Evolutionary conservation across 805 yeast genomes (phyloP).

Genomic region (Suhomyces sp.): DNA sequence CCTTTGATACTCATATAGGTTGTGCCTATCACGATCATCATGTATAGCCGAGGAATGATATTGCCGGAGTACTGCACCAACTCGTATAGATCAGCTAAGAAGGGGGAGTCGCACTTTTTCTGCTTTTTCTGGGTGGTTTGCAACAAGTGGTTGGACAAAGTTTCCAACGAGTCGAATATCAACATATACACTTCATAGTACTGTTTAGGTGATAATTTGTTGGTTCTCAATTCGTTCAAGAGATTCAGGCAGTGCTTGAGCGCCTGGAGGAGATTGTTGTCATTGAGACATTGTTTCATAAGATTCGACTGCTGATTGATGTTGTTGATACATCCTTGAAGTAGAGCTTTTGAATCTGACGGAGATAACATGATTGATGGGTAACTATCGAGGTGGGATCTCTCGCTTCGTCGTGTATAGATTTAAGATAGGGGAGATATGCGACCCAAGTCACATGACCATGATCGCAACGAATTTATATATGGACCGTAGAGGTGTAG

Average conservation of each 20-base stretch:
- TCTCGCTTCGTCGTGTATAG: neutral
- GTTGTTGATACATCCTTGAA: constrained; percentile 28
- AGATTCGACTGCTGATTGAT: constrained; percentile 69
- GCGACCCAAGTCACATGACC: no score
- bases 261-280: constrained; percentile 74
- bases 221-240: constrained; percentile 77
- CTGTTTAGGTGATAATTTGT: constrained; percentile 76
- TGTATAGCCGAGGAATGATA: constrained; percentile 84
- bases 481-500: no score
- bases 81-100: constrained; percentile 84
- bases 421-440: no score
- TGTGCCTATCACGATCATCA: constrained; percentile 94
- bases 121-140: constrained; percentile 46
- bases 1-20: constrained; percentile 76
- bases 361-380: neutral
- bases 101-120: constrained; percentile 19
- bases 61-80: constrained; percentile 94
- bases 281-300: constrained; percentile 75
- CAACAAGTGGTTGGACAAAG: constrained; percentile 60
- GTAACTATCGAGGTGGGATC: no score
- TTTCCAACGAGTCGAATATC: constrained; percentile 76
- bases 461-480: no score
- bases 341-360: constrained; percentile 6
- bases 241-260: constrained; percentile 81
- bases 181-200: constrained; percentile 88